phyloP scores from a whole-genome alignment of 495 filamentous ascomycete species.

The Tuber borchii region DNA sequence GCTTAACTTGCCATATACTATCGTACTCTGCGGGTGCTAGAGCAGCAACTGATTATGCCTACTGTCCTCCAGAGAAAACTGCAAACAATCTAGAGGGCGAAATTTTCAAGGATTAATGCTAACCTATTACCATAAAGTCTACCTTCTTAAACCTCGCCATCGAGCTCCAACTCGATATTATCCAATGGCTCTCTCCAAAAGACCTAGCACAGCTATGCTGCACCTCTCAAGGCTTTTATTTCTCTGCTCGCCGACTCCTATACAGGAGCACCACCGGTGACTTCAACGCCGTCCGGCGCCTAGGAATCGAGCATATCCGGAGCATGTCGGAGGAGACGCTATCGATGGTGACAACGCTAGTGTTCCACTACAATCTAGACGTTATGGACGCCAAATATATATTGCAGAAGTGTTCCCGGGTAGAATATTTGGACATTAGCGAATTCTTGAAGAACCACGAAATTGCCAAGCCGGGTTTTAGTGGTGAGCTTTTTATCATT shows the following conservation, averaged over 20 bases:
- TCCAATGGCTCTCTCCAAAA: not conserved
- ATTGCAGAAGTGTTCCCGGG: not conserved
- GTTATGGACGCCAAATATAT: not conserved
- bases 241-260: not conserved
- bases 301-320: not conserved
- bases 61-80: not conserved
- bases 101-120: not conserved
- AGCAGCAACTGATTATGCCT: not conserved
- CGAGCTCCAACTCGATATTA: conserved; percentile 1
- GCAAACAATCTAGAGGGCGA: not conserved
- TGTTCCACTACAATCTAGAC: not conserved
- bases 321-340: not conserved
- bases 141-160: not conserved
- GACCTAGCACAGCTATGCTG: not conserved
- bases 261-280: not conserved
- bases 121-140: not conserved
- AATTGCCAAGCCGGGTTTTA: not conserved
- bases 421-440: not conserved
- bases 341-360: not conserved
- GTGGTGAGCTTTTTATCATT: not conserved
- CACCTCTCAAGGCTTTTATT: not conserved
- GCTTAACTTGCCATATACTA: not conserved
- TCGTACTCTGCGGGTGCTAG: not conserved
- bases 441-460: conserved; percentile 3
- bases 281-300: not conserved